A percentile compares a stretch with the other conserved stretches of the same genome.
These are phyloP conservation scores for Castanospermum australe DNA, from an alignment of 306 rosid genomes.

Conservation along the genomic window DNA sequence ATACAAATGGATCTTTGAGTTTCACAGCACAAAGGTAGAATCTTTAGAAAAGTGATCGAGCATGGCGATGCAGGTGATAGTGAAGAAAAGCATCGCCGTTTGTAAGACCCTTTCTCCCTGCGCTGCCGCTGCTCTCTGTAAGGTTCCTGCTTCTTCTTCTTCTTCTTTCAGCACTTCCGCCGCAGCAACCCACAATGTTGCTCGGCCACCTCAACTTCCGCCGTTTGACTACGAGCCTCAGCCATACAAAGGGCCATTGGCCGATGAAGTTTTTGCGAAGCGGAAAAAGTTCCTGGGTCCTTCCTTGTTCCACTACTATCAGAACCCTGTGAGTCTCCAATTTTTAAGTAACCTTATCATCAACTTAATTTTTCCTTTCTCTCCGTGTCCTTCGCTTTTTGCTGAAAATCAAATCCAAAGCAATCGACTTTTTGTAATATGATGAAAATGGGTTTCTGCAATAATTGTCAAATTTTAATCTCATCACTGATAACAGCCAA, in stretches of 20 bases:
- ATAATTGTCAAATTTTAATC: background rate
- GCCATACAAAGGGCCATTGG: constrained; percentile 59
- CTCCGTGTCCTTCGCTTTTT: background rate
- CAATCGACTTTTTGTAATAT: background rate
- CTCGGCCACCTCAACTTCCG: constrained; percentile 44
- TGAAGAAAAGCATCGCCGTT: constrained; percentile 39
- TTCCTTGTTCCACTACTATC: constrained; percentile 69
- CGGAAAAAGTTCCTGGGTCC: constrained; percentile 73
- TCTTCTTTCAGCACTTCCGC: constrained; percentile 14
- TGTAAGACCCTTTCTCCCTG: constrained; percentile 10
- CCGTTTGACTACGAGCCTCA: constrained; percentile 57
- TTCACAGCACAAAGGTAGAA: background rate
- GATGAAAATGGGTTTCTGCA: background rate
- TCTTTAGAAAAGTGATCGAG: background rate
- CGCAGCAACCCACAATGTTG: background rate
- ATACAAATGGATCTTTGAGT: background rate
- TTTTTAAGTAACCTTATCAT: background rate
- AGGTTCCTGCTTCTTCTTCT: constrained; percentile 25
- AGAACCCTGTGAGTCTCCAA: constrained; percentile 58
- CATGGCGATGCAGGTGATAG: constrained; percentile 54
- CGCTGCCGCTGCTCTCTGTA: constrained; percentile 2
- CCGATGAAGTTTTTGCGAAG: constrained; percentile 59
- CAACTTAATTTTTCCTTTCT: background rate
- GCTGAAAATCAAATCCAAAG: background rate
- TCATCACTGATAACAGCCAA: too few species aligned